phyloP scores from a whole-genome alignment of 768 basidiomycete species.

The Amanita muscaria region DNA sequence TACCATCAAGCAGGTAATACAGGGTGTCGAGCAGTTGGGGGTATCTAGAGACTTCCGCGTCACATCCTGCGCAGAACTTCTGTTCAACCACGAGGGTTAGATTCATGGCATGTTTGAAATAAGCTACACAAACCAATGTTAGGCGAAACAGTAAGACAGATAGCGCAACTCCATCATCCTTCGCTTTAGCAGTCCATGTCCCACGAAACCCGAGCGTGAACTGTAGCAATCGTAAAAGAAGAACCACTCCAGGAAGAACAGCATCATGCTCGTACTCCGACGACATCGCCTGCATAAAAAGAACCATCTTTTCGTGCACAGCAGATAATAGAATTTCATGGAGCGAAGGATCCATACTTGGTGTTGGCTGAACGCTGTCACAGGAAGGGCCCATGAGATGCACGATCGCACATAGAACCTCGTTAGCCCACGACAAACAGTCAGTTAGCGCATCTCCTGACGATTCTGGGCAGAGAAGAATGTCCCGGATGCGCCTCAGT shows the following conservation, averaged over 20 bases:
- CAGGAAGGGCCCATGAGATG: constrained; percentile 62
- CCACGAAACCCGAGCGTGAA: constrained; percentile 62
- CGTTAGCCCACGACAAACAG: constrained; percentile 47
- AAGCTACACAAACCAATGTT: constrained; percentile 36
- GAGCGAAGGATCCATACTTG: constrained; percentile 40
- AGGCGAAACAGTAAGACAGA: constrained; percentile 38
- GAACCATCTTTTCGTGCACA: constrained; percentile 36
- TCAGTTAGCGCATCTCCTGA: constrained; percentile 22
- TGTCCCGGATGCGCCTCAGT: constrained; percentile 52
- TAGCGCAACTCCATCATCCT: constrained; percentile 36
- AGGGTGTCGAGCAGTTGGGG: constrained; percentile 67
- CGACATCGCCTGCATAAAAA: constrained; percentile 19
- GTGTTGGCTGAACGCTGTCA: constrained; percentile 31
- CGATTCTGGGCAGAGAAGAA: constrained; percentile 31
- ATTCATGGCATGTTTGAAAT: neutral
- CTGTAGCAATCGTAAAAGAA: constrained; percentile 61
- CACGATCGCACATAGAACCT: constrained; percentile 60
- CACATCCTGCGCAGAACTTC: constrained; percentile 46
- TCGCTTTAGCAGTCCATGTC: constrained; percentile 44
- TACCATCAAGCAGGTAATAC: constrained; percentile 68
- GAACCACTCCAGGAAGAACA: constrained; percentile 27
- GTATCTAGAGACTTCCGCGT: constrained; percentile 49
- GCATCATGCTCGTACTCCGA: neutral
- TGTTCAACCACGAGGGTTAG: constrained; percentile 18
- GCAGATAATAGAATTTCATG: constrained; percentile 52